A percentile compares a stretch with the other conserved stretches of the same genome.
phyloP scores from a whole-genome alignment of 768 basidiomycete genomes.

The Chalciporus piperatus region DNA sequence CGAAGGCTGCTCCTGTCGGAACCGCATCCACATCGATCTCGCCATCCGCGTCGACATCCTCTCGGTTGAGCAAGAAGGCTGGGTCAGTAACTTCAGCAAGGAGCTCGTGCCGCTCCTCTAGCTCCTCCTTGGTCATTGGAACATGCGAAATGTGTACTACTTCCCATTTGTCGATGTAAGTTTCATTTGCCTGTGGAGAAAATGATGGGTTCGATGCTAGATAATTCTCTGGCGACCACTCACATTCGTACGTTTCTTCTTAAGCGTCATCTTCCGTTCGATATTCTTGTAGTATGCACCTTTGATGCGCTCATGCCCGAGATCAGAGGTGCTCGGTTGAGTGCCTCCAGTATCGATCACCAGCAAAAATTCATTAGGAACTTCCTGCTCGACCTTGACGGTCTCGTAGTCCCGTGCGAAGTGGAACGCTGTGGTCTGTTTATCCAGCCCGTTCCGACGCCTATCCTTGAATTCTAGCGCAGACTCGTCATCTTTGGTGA shows the following conservation, averaged over 20 bases:
- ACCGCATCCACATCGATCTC: slow-evolving; percentile 50
- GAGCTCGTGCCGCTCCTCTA: slow-evolving; percentile 74
- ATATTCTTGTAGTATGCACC: slow-evolving; percentile 91
- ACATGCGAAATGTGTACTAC: slow-evolving; percentile 71
- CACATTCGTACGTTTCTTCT: slow-evolving; percentile 81
- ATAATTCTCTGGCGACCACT: slow-evolving; percentile 23
- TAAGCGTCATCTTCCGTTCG: slow-evolving; percentile 82
- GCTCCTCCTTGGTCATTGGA: slow-evolving; percentile 70
- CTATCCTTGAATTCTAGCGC: slow-evolving; percentile 64
- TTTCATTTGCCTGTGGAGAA: slow-evolving; percentile 54
- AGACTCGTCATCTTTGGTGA: slow-evolving; percentile 71
- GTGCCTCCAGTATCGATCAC: slow-evolving; percentile 64
- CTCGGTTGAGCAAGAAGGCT: slow-evolving; percentile 45
- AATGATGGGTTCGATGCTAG: not conserved
- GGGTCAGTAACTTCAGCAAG: slow-evolving; percentile 77
- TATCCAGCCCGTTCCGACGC: slow-evolving; percentile 34
- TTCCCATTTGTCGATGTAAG: slow-evolving; percentile 81
- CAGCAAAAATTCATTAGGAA: slow-evolving; percentile 79
- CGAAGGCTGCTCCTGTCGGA: slow-evolving; percentile 42
- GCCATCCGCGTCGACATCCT: slow-evolving; percentile 59
- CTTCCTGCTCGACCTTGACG: slow-evolving; percentile 82
- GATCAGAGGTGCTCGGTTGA: slow-evolving; percentile 33
- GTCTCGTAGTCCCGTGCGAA: slow-evolving; percentile 86
- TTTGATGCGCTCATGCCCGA: slow-evolving; percentile 42
- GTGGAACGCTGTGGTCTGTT: slow-evolving; percentile 67